Evolutionary conservation across 306 rosid genomes (phyloP).

Genomic region (Prunus fruticosa): DNA sequence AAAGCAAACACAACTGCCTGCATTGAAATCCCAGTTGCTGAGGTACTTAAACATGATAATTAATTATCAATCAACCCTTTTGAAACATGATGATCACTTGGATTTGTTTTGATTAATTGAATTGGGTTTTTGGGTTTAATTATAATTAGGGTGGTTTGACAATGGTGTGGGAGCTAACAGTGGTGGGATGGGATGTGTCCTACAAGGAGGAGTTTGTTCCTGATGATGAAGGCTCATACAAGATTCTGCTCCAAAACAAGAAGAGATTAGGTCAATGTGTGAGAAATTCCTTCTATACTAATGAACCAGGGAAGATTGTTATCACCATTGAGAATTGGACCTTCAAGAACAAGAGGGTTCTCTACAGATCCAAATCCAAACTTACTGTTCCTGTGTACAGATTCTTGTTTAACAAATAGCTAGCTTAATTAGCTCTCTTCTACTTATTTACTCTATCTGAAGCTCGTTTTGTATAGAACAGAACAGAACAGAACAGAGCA

Average conservation of each 20-base stretch:
- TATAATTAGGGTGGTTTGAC: conserved; percentile 58
- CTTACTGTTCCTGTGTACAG: conserved; percentile 64
- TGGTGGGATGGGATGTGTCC: conserved; percentile 80
- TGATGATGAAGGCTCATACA: conserved; percentile 85
- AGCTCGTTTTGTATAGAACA: background rate
- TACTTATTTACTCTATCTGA: too few species aligned
- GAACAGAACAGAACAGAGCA: background rate
- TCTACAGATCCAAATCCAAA: conserved; percentile 60
- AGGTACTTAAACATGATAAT: conserved; percentile 35
- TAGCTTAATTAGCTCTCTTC: background rate
- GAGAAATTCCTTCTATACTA: conserved; percentile 75
- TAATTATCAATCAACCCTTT: too few species aligned
- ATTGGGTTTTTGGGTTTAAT: background rate
- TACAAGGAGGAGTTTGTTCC: conserved; percentile 93
- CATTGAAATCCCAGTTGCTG: conserved; percentile 51
- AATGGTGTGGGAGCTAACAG: conserved; percentile 73
- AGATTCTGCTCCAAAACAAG: conserved; percentile 58
- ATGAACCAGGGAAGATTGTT: conserved; percentile 77
- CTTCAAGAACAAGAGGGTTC: conserved; percentile 60
- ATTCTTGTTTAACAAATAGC: conserved; percentile 15
- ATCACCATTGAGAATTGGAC: conserved; percentile 60
- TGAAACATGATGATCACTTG: too few species aligned
- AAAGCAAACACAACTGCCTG: conserved; percentile 35
- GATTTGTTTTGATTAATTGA: background rate
- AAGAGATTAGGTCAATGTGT: conserved; percentile 49